Percentiles rank a stretch among this genome's conserved stretches.
Evolutionary conservation across 306 rosid species (phyloP).

Genomic region (Trifolium fragiferum): DNA sequence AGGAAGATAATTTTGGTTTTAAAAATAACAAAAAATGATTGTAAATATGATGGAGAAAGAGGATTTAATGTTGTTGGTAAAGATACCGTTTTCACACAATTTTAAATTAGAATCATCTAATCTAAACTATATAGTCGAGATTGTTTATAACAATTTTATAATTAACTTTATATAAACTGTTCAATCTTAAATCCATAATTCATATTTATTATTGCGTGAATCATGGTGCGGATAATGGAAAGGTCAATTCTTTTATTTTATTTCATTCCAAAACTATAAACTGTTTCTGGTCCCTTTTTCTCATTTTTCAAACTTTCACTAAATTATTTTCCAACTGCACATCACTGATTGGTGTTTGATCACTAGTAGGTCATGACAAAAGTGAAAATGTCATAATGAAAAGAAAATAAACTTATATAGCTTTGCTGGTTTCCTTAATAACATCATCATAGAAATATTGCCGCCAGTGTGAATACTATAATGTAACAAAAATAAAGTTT

Average conservation of each 20-base stretch:
- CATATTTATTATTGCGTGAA: no score
- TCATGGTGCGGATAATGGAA: no score
- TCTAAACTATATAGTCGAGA: no score
- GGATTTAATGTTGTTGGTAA: no score
- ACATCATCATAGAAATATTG: constrained; percentile 38
- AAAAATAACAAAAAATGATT: not conserved
- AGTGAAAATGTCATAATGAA: constrained; percentile 38
- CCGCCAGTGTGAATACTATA: not conserved
- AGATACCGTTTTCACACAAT: no score
- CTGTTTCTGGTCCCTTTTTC: constrained; percentile 12
- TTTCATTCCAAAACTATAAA: constrained; percentile 33
- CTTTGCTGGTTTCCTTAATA: constrained; percentile 41
- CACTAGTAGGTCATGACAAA: constrained; percentile 46
- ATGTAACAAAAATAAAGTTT: not conserved
- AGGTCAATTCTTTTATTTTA: not conserved
- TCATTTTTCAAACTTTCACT: constrained; percentile 33
- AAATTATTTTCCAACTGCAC: constrained; percentile 38
- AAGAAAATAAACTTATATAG: constrained; percentile 29
- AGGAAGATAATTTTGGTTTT: not conserved
- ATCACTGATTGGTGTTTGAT: constrained; percentile 42
- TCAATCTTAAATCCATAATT: no score
- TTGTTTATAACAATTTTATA: no score
- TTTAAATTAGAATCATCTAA: no score
- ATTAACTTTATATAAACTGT: no score
- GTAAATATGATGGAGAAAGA: constrained; percentile 30